Base-by-base conservation (phyloP, 1,284 basidiomycete species). In the Tilletiaria anomala region DNA sequence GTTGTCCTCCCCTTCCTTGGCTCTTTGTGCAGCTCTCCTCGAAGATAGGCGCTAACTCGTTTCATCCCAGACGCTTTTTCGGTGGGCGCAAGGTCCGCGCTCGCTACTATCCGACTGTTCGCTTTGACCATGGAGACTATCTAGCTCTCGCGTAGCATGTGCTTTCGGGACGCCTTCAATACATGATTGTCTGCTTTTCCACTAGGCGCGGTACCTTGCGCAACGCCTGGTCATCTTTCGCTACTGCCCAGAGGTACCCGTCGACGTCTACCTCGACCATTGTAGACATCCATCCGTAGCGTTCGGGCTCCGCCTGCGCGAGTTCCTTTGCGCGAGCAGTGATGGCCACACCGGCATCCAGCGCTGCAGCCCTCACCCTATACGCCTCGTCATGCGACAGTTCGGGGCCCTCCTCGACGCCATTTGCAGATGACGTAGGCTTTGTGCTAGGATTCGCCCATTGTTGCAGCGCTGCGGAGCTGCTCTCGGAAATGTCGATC, bases 401-500 rank as follows among this genome's bases (percentile, higher is more conserved):
- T 12, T 4, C 20, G 0, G 55, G 53, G 1, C 55, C 58, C 6
- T 36, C 11, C 14, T 48, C 26, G 10, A 29, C 26, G n/a, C 26
- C 26, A 17, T 22, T n/a, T 6, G 38, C 26, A 21, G 19, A 21
- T 11, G 10, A 14, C 4, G 8, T 10, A 14, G 32, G 20, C 39
- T 2, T 31, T 35, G 2, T 40, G 5, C 24, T 40, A 33, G 26
- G 43, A 24, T 3, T 35, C 16, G 5, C 17, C 35, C 50, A 41
- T 17, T 12, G 32, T 6, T 47, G n/a, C 40, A 57, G 49, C 0
- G 21, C 26, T 1, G 20, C 16, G 1, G 43, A 20, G 3, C 29
- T 1, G 8, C 34, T 3, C 12, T 55, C 56, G 5, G 78, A 75
- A 23, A 83, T 65, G 58, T 82, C 75, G 50, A 89, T 69, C 26